phyloP scores from a whole-genome alignment of 306 rosid species.

The Cucumis hystrix region DNA sequence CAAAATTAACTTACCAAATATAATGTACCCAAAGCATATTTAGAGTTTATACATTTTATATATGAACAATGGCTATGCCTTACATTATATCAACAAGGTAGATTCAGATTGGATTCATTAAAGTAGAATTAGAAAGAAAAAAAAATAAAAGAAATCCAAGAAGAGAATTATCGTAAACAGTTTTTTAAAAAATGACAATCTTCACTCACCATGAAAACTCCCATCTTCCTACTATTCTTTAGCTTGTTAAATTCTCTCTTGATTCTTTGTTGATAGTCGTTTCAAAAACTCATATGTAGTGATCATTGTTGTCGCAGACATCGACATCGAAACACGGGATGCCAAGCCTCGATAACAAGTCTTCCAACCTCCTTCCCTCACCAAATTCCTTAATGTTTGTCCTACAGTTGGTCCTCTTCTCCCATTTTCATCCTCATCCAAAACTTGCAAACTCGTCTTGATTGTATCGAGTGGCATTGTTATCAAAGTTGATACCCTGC shows the following conservation, averaged over 20 bases:
- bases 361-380: constrained; percentile 79
- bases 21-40: no score
- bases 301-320: constrained; percentile 94
- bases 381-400: constrained; percentile 63
- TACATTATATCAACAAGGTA: not conserved
- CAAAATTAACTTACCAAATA: no score
- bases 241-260: constrained; percentile 21
- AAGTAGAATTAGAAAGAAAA: no score
- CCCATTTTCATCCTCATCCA: constrained; percentile 80
- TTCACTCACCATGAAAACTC: not conserved
- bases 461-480: constrained; percentile 88
- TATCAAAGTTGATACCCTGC: constrained; percentile 73
- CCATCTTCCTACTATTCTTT: not conserved
- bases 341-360: constrained; percentile 89
- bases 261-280: constrained; percentile 64
- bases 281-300: constrained; percentile 85
- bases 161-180: not conserved
- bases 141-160: not conserved
- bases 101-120: not conserved
- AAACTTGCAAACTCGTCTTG: constrained; percentile 74
- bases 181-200: not conserved
- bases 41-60: not conserved
- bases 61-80: not conserved
- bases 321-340: constrained; percentile 77
- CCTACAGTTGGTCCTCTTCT: constrained; percentile 53